phyloP scores from a whole-genome alignment of 148 eudicot species.

The Agrostemma githago region DNA sequence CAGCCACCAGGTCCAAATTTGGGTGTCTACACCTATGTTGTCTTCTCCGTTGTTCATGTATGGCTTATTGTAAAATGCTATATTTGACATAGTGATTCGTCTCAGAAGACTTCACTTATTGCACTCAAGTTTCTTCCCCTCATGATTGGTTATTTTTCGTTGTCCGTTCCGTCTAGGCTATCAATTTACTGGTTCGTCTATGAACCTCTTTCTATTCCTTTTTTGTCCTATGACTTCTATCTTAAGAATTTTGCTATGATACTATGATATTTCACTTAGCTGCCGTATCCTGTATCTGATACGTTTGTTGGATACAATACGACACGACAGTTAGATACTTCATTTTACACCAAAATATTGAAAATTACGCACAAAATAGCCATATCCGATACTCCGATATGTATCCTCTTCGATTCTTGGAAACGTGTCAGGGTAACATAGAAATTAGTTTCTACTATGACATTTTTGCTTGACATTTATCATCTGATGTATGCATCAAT shows the following conservation, averaged over 20 bases:
- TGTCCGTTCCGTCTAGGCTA: constrained; percentile 96
- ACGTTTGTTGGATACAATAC: no score
- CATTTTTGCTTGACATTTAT: background rate
- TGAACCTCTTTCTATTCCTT: constrained; percentile 9
- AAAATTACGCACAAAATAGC: no score
- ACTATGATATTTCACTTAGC: no score
- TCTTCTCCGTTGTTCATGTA: background rate
- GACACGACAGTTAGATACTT: no score
- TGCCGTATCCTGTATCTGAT: no score
- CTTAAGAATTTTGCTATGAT: background rate
- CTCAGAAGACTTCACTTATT: constrained; percentile 93
- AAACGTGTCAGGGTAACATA: no score
- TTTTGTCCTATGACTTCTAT: background rate
- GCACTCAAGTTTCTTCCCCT: constrained; percentile 91
- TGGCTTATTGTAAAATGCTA: constrained; percentile 22
- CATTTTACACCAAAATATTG: no score
- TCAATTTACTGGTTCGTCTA: constrained; percentile 84
- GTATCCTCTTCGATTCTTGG: no score
- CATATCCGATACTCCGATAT: no score
- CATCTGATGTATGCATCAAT: constrained; percentile 3
- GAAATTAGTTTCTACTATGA: background rate
- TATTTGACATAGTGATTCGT: constrained; percentile 73
- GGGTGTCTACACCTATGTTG: no score
- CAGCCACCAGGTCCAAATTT: no score
- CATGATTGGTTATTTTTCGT: constrained; percentile 97